Evolutionary conservation across 2,329 filamentous ascomycete genomes (phyloP).

Genomic region (Alternaria atra): DNA sequence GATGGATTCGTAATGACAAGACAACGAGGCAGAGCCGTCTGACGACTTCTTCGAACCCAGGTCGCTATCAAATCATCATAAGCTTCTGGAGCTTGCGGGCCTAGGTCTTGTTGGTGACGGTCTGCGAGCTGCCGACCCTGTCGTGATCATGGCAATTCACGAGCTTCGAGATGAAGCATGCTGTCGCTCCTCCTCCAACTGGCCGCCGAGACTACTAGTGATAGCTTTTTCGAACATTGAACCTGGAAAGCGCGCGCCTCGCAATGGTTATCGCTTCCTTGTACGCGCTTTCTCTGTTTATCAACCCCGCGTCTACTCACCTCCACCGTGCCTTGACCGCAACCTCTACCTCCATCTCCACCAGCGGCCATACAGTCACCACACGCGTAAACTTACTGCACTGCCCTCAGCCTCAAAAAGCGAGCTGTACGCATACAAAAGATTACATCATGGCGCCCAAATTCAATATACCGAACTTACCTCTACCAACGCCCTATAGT

Average conservation of each 20-base stretch:
- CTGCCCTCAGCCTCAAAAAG: not conserved
- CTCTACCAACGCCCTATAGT: constrained; percentile 1
- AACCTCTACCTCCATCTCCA: constrained; percentile 15
- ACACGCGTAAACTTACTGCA: constrained; percentile 4
- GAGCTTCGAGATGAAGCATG: not conserved
- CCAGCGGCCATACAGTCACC: constrained; percentile 6
- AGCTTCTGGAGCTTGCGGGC: not conserved
- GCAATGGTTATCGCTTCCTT: constrained; percentile 5
- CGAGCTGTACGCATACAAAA: not conserved
- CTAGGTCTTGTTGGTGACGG: not conserved
- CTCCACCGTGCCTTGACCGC: constrained; percentile 1
- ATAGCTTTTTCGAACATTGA: not conserved
- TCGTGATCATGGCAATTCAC: not conserved
- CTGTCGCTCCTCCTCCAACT: constrained; percentile 1
- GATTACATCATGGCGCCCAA: constrained; percentile 2
- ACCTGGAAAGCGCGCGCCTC: constrained; percentile 12
- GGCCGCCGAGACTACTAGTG: constrained; percentile 17
- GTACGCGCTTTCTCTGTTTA: constrained; percentile 3
- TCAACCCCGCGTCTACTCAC: not conserved
- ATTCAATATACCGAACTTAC: not conserved
- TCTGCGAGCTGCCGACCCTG: not conserved
- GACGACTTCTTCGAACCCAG: not conserved
- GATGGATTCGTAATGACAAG: too few relatives aligned
- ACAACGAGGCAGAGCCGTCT: not conserved
- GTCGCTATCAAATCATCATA: not conserved